phyloP scores from a whole-genome alignment of 2,329 filamentous ascomycete genomes.

The Bipolaris cookei region DNA sequence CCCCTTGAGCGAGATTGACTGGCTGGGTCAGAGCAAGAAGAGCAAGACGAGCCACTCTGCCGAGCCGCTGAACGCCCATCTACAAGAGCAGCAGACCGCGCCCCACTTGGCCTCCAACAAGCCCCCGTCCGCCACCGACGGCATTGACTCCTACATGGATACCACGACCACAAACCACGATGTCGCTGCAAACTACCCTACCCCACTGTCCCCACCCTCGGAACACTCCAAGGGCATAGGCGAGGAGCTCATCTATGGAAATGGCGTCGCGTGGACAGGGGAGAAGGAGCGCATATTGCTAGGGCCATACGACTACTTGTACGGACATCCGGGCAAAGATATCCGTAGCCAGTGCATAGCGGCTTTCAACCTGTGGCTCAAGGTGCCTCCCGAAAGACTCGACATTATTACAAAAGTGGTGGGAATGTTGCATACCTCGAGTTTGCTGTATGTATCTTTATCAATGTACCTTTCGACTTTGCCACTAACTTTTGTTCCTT shows the following conservation, averaged over 20 bases:
- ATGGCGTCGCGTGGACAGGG: conserved; percentile 64
- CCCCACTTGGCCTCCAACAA: background rate
- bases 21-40: conserved; percentile 50
- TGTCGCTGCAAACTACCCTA: conserved; percentile 34
- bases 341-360: conserved; percentile 79
- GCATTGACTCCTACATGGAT: conserved; percentile 10
- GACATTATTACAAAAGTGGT: conserved; percentile 79
- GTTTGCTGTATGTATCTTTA: conserved; percentile 62
- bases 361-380: conserved; percentile 81
- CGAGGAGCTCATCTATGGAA: conserved; percentile 52
- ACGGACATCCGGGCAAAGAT: conserved; percentile 81
- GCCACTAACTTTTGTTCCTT: background rate
- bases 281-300: conserved; percentile 79
- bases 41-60: conserved; percentile 42
- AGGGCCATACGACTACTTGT: conserved; percentile 81
- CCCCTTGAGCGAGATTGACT: conserved; percentile 49
- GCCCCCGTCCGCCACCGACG: background rate
- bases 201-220: conserved; percentile 38
- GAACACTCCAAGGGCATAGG: conserved; percentile 38
- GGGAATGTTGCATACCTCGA: conserved; percentile 85
- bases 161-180: conserved; percentile 11
- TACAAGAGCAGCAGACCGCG: conserved; percentile 16
- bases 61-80: conserved; percentile 18
- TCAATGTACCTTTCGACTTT: no score
- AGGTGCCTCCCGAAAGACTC: conserved; percentile 73